A percentile compares a stretch with the other conserved stretches of the same genome.
Conservation (phyloP, 148 eudicot genomes). For the Suaeda aralocaspica region DNA sequence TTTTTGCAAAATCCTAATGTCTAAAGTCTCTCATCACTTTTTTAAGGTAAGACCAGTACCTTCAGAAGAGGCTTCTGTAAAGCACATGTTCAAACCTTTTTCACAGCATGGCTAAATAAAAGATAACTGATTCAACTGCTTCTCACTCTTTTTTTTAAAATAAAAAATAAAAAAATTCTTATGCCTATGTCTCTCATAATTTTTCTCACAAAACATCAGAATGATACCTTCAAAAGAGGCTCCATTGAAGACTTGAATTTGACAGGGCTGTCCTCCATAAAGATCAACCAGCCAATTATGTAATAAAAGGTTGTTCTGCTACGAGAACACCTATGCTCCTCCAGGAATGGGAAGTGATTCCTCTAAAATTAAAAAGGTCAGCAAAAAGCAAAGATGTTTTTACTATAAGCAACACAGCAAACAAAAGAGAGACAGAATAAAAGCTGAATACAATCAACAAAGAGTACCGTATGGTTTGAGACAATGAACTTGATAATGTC, state of each 20-base stretch:
- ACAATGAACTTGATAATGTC: slow-evolving; percentile 77
- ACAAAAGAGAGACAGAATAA: slow-evolving; percentile 11
- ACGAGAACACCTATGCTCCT: slow-evolving; percentile 71
- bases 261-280: slow-evolving; percentile 74
- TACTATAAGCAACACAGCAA: slow-evolving; percentile 2
- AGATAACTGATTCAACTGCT: background rate
- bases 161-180: no score
- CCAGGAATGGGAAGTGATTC: slow-evolving; percentile 78
- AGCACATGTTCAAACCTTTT: background rate
- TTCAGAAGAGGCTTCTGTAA: no score
- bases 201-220: background rate
- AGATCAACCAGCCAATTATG: slow-evolving; percentile 74
- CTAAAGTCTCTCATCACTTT: no score
- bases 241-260: slow-evolving; percentile 86
- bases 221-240: slow-evolving; percentile 61
- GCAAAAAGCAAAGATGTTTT: slow-evolving; percentile 1
- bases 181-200: background rate
- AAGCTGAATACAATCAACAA: background rate
- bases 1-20: no score
- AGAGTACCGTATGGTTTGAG: slow-evolving; percentile 71
- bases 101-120: background rate
- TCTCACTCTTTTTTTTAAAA: no score
- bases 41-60: no score
- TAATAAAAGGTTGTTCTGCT: slow-evolving; percentile 89
- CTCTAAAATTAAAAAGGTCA: slow-evolving; percentile 39